Evolutionary conservation across 2,329 filamentous ascomycete species (phyloP), one percentile per base, ranked within the genome.

Genomic region (Neopestalotiopsis sp.): DNA sequence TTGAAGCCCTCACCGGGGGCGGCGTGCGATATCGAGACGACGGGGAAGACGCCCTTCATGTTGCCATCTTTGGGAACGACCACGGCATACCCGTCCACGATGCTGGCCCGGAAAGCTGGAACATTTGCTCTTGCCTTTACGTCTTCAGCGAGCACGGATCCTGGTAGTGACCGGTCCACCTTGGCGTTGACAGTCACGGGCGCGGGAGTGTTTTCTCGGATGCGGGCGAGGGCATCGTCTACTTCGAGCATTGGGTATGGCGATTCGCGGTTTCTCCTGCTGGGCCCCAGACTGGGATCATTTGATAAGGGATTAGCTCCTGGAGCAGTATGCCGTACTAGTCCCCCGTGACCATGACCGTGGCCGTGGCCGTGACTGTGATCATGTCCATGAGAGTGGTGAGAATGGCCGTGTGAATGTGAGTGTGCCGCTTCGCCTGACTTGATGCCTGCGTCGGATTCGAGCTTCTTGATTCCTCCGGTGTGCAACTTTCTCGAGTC

Each of bases 11-110:
- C 89, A 0, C 91, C 88, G 0, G 94, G 89, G 17, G 94, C 89
- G 12, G 96, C 96, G 77, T 98, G 94, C 0, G 94, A 97, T 13
- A 98, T 87, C 0, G 93, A 91, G 0, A 92, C 90, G 14, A 99
- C 95, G 0, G 95, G 94, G 76, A 96, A 98, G 0, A 91, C 82
- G 0, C 95, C 95, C 74, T 92, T 93, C 63, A 93, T 88, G 63
- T 87, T 89, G 0, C 87, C 89, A 56, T 89, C 84, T 38, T 83
- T 82, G 66, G 87, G 86, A 5, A 89, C 91, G 49, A 95, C 90
- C 0, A 97, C 88, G 2, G 96, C 96, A 77, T 99, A 99, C 1
- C 96, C 96, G 79, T 99, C 96, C 0, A 99, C 96, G 56, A 98
- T 98, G 77, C 95, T 98, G 20, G 96, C 96, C 69, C 94, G 87